Percentiles rank a stretch among this genome's conserved stretches.
These are phyloP conservation scores for Metschnikowia cubensis DNA, from an alignment of 805 yeast genomes.

Conservation along the genomic window DNA sequence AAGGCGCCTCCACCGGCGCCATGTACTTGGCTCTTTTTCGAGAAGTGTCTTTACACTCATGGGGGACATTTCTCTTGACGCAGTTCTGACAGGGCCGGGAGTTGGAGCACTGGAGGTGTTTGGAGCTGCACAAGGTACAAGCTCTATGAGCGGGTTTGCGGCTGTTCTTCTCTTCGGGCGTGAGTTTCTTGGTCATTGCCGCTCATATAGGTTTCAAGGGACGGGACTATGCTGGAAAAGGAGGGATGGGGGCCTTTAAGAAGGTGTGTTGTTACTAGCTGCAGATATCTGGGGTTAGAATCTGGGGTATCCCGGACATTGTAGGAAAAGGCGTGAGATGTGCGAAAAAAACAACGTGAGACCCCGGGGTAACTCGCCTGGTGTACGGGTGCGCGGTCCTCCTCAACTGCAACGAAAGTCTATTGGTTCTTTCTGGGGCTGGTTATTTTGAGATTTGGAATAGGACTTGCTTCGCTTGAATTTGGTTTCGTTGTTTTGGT, in stretches of 20 bases:
- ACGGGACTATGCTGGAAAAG: background rate
- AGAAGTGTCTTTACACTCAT: conserved; percentile 54
- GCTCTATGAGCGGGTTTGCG: conserved; percentile 67
- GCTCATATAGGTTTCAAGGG: background rate
- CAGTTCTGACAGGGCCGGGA: conserved; percentile 72
- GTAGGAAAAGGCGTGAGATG: conserved; percentile 8
- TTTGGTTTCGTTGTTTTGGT: too few relatives aligned
- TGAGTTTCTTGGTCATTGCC: conserved; percentile 59
- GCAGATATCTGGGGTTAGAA: conserved; percentile 7
- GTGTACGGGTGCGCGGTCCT: background rate
- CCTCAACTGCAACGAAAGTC: too few relatives aligned
- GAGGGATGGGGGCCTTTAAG: background rate
- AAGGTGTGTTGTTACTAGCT: background rate
- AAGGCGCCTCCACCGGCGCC: conserved; percentile 7
- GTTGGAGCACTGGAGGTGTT: conserved; percentile 70
- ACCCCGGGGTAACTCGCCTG: conserved; percentile 5
- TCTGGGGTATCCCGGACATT: conserved; percentile 23
- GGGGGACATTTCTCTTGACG: conserved; percentile 53
- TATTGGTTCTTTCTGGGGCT: too few relatives aligned
- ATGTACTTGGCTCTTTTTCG: conserved; percentile 48
- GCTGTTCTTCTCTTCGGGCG: conserved; percentile 47
- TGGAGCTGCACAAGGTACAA: conserved; percentile 66
- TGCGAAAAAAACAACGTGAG: background rate
- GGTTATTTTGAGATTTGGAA: too few relatives aligned
- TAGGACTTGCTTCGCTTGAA: too few relatives aligned